Conservation (phyloP, 2,329 filamentous ascomycete species). For the Byssochlamys sp. region DNA sequence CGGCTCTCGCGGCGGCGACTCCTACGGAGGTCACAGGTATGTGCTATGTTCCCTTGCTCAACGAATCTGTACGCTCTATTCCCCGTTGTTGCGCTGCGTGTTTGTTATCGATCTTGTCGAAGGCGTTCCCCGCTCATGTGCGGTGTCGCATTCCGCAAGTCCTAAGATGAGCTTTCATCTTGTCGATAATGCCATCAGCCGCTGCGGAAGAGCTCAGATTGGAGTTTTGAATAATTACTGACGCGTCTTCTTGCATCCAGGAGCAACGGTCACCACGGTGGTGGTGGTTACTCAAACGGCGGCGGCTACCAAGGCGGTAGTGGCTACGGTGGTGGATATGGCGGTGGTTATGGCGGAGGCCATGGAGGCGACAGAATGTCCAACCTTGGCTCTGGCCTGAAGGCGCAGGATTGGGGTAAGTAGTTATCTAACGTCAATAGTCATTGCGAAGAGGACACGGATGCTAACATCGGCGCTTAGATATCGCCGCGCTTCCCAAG, state of each 20-base stretch:
- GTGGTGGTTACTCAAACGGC: slow-evolving; percentile 39
- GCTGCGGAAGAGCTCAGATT: slow-evolving; percentile 2
- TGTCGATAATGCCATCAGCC: not conserved
- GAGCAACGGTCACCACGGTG: slow-evolving; percentile 34
- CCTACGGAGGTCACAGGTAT: slow-evolving; percentile 43
- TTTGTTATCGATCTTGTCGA: not conserved
- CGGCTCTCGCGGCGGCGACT: slow-evolving; percentile 26
- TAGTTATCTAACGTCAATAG: slow-evolving; percentile 15
- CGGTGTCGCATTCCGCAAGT: not conserved
- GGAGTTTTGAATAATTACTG: slow-evolving; percentile 4
- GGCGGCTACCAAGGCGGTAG: slow-evolving; percentile 38
- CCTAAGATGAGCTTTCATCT: not conserved
- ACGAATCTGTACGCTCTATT: not conserved
- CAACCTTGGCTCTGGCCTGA: slow-evolving; percentile 75
- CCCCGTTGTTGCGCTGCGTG: not conserved
- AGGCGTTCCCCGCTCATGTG: not conserved
- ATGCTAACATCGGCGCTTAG: slow-evolving; percentile 40
- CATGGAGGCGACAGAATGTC: slow-evolving; percentile 81
- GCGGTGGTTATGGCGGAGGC: slow-evolving; percentile 23
- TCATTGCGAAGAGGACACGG: slow-evolving; percentile 1
- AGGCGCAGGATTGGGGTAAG: slow-evolving; percentile 82
- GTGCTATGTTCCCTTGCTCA: slow-evolving; percentile 7
- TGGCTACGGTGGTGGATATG: slow-evolving; percentile 27
- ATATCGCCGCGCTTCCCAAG: slow-evolving; percentile 70
- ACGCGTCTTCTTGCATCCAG: slow-evolving; percentile 14